phyloP scores from a whole-genome alignment of 345 rosid species.

The Citrus cavaleriei region DNA sequence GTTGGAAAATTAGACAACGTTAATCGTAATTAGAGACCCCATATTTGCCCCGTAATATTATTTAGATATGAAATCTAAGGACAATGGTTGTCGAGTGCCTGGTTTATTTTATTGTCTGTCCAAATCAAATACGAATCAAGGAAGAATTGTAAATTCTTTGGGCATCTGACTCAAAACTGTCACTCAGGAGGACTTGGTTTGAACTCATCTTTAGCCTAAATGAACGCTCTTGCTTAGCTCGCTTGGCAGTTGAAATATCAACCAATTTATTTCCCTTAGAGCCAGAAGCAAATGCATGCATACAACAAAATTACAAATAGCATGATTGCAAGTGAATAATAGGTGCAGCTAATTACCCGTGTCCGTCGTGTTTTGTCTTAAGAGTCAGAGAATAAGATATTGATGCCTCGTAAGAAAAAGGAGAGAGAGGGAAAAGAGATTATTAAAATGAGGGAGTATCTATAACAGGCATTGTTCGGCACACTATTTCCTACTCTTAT shows the following conservation, averaged over 20 bases:
- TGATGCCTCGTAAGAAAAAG: conserved; percentile 2
- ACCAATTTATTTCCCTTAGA: background rate
- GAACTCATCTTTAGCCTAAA: no score
- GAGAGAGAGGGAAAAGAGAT: background rate
- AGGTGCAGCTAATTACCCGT: no score
- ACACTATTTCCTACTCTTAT: no score
- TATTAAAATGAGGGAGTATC: background rate
- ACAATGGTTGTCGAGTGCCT: background rate
- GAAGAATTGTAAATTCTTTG: no score
- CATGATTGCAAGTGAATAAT: no score
- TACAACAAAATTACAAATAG: no score
- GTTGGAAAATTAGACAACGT: background rate
- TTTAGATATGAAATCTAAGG: background rate
- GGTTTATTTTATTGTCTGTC: no score
- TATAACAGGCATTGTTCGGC: no score
- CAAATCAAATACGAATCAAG: no score
- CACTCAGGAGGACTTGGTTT: no score
- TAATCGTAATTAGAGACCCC: background rate
- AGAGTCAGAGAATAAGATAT: background rate
- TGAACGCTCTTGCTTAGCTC: background rate
- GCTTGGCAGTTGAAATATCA: background rate
- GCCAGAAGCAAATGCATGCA: background rate
- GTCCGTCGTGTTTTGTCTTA: background rate
- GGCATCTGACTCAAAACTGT: no score
- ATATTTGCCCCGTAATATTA: background rate